Evolutionary conservation across 441 rosid species (phyloP).

Genomic region (Erodium moschatum): DNA sequence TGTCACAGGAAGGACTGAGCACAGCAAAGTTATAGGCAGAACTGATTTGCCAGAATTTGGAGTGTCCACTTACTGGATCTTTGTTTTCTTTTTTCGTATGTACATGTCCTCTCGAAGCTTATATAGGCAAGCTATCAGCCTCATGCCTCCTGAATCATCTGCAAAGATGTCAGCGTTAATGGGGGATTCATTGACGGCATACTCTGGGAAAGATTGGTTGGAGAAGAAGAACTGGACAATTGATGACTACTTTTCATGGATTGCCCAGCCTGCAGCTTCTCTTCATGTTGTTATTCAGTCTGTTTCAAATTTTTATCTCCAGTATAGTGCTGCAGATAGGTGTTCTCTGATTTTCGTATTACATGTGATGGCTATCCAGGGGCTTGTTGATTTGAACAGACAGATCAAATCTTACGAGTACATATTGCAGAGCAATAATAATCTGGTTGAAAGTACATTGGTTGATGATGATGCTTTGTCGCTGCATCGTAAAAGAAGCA

Average conservation of each 20-base stretch:
- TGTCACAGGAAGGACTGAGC: slow-evolving; percentile 29
- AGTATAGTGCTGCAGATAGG: slow-evolving; percentile 37
- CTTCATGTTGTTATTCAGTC: slow-evolving; percentile 51
- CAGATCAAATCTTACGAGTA: slow-evolving; percentile 55
- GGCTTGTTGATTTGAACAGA: slow-evolving; percentile 84
- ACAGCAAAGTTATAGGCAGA: slow-evolving; percentile 7
- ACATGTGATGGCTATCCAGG: slow-evolving; percentile 62
- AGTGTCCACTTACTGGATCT: slow-evolving; percentile 46
- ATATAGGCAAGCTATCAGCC: slow-evolving; percentile 55
- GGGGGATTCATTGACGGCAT: slow-evolving; percentile 43
- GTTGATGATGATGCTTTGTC: slow-evolving; percentile 30
- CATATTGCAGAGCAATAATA: slow-evolving; percentile 39
- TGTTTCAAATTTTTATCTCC: slow-evolving; percentile 39
- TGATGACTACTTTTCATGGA: slow-evolving; percentile 75
- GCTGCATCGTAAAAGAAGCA: slow-evolving; percentile 26
- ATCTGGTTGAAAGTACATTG: slow-evolving; percentile 32
- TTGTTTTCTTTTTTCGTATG: slow-evolving; percentile 60
- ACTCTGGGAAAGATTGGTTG: slow-evolving; percentile 57
- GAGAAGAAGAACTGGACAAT: slow-evolving; percentile 53
- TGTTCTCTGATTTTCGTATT: slow-evolving; percentile 48
- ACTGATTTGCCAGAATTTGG: slow-evolving; percentile 20
- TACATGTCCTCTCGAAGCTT: slow-evolving; percentile 70
- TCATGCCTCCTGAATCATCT: slow-evolving; percentile 53
- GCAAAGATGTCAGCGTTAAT: slow-evolving; percentile 44
- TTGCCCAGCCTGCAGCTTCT: slow-evolving; percentile 52